Evolutionary conservation across 257 asterid genomes (phyloP).

Genomic region (Orobanche coerulescens): DNA sequence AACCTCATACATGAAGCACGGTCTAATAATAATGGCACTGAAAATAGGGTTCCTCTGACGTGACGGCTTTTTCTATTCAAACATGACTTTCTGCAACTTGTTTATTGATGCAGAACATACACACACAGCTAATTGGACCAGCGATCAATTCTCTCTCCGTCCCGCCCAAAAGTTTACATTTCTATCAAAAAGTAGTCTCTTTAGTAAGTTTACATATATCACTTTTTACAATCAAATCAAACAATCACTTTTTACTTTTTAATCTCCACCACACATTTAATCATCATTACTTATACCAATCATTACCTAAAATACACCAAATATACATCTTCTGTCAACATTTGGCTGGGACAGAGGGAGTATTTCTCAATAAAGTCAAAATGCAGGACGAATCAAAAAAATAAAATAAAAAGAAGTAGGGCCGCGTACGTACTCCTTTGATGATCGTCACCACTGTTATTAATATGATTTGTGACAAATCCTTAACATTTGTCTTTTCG

Average conservation of each 20-base stretch:
- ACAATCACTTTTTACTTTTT: no score
- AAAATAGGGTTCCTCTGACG: slow-evolving; percentile 18
- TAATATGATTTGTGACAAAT: slow-evolving; percentile 48
- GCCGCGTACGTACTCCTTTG: slow-evolving; percentile 20
- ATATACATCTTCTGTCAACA: no score
- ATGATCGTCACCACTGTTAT: slow-evolving; percentile 32
- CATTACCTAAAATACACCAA: no score
- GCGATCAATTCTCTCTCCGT: slow-evolving; percentile 31
- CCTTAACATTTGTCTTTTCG: slow-evolving; percentile 50
- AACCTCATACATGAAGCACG: slow-evolving; percentile 8
- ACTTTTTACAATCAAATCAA: no score
- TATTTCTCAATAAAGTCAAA: no score
- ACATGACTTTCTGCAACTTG: slow-evolving; percentile 21
- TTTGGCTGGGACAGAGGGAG: no score
- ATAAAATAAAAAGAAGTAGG: slow-evolving; percentile 22
- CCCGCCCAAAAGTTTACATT: no score
- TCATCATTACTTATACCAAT: no score
- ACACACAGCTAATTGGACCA: slow-evolving; percentile 29
- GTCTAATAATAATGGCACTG: slow-evolving; percentile 13
- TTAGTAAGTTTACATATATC: no score
- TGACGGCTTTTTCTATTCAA: slow-evolving; percentile 32
- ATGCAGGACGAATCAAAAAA: not conserved
- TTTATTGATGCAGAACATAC: slow-evolving; percentile 26
- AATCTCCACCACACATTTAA: no score
- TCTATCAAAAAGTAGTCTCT: no score